Base-by-base conservation (phyloP, 768 basidiomycete genomes). In the Suillus weaverae region DNA sequence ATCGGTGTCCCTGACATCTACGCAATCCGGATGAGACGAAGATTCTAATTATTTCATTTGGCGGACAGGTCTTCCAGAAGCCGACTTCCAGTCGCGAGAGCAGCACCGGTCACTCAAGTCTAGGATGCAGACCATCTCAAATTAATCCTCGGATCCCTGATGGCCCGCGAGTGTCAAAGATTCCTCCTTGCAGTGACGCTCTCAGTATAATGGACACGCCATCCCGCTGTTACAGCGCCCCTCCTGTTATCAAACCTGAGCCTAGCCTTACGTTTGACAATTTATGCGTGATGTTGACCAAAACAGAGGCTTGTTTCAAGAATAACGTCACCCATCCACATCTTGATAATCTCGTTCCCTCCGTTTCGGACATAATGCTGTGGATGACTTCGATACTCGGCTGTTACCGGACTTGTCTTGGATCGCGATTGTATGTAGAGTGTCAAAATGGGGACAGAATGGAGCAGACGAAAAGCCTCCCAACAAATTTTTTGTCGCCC, bases 391-490 rank as follows among this genome's bases (percentile, higher is more conserved):
- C 7, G 69, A 73, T 22, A 74, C 79, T 3, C 74, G 78, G 26
- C 75, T 93, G 41, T 78, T 94, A 3, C 91, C 92, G 1, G 85
- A 88, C 61, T 78, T 77, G 8, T 83, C 84, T 6, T 93, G 92
- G 91, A 90, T 93, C 64, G 90, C 91, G 4, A 80, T 92, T 59
- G 87, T 94, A 8, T 93, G 91, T 69, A 91, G 91, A 5, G 85
- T 89, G 38, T 82, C 88, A 26, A 86, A 87, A 65, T 83, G 84
- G 80, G 73, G 72, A 36, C 62, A 64, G 18, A 46, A 55, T 7
- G 70, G 70, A 16, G 73, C 74, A 32, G 67, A 73, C 11, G 79
- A 77, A 60, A 44, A 35, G 10, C 73, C 92, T 16, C 91, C 91
- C 0, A 85, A 87, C 13, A 81, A 83, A 20, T 92, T 94, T 76